Conservation (phyloP, 192 early-diverging fungal species). For the Backusella sp. region DNA sequence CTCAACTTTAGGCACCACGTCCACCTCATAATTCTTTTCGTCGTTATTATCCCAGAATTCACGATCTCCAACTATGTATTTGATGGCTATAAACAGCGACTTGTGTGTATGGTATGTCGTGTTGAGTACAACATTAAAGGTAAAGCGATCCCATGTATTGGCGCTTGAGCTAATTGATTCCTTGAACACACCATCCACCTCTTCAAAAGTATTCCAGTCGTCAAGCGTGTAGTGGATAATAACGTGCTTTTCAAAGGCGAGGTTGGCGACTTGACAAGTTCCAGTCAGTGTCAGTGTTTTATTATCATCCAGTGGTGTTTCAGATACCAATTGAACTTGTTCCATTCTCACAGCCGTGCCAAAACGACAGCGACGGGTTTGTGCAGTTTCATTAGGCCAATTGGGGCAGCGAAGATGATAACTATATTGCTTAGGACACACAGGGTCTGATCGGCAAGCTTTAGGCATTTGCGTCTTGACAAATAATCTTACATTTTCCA, state of each 20-base stretch:
- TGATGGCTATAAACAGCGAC: conserved; percentile 60
- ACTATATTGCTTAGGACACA: neutral
- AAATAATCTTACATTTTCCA: conserved; percentile 17
- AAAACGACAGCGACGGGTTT: neutral
- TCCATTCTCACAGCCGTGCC: conserved; percentile 2
- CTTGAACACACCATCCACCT: conserved; percentile 60
- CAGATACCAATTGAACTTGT: neutral
- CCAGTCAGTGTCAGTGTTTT: conserved; percentile 29
- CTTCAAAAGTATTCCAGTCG: conserved; percentile 70
- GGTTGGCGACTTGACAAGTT: conserved; percentile 77
- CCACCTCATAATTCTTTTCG: conserved; percentile 77
- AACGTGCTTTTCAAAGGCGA: conserved; percentile 85
- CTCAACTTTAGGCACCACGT: neutral
- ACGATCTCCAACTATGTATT: conserved; percentile 63
- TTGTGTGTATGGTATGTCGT: neutral
- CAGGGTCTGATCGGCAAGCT: conserved; percentile 4
- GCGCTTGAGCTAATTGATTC: conserved; percentile 46
- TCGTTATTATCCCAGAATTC: conserved; percentile 95
- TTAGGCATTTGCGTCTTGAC: conserved; percentile 17
- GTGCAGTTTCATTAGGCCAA: conserved; percentile 3
- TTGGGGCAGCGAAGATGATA: conserved; percentile 1
- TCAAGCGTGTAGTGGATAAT: conserved; percentile 76
- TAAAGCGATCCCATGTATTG: conserved; percentile 22
- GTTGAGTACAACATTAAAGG: neutral
- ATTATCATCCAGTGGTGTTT: neutral